Base-by-base conservation (phyloP, 2,329 filamentous ascomycete species). In the Dryadomyces quercivorus region DNA sequence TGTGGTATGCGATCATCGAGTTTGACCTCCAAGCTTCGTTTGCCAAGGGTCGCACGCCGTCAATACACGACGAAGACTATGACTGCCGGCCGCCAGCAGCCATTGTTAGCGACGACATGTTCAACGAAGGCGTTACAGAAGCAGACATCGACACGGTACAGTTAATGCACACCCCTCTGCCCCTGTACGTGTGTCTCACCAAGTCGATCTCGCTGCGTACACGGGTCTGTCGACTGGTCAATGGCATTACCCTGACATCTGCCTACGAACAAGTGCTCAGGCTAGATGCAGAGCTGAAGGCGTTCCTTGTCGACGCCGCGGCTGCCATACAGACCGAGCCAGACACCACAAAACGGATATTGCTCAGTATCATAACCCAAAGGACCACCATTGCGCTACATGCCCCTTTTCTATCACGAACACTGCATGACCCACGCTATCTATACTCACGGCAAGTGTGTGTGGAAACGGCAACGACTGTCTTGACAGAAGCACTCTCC, bases 1-100 rank as follows among this genome's bases (percentile, higher is more conserved):
- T 79, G 1, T 79, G 76, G 76, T 74, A 73, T 42, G 76, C 75
- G 1, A 70, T 77, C n/a, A 58, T 77, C 0, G 76, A 79, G 59
- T 50, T 78, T 0, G 59, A 62, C 1, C 53, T 77, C 0, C 71
- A 73, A 22, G 67, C 72, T 0, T 73, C 73, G 45, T 56, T 78
- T 40, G 63, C 62, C 6, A 69, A 70, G 0, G 75, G 75, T 0
- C 71, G 70, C 0, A 66, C 73, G 2, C 70, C 74, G 0, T 60
- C 77, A 12, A 61, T 79, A 1, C 67, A 63, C 3, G 55, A 70
- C 0, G 60, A 65, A 1, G 71, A 75, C 22, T 78, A 75, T 52
- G 73, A 78, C 54, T 75, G 75, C 1, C 60, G 67, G 13, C 65
- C 70, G 0, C 75, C 76, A 0, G 61, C 67, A 0, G 78, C 78